A percentile compares a stretch with the other conserved stretches of the same genome.
These are phyloP conservation scores for Paecilomyces dactylethromorphus DNA, from an alignment of 2,329 filamentous ascomycete species.

Conservation along the genomic window DNA sequence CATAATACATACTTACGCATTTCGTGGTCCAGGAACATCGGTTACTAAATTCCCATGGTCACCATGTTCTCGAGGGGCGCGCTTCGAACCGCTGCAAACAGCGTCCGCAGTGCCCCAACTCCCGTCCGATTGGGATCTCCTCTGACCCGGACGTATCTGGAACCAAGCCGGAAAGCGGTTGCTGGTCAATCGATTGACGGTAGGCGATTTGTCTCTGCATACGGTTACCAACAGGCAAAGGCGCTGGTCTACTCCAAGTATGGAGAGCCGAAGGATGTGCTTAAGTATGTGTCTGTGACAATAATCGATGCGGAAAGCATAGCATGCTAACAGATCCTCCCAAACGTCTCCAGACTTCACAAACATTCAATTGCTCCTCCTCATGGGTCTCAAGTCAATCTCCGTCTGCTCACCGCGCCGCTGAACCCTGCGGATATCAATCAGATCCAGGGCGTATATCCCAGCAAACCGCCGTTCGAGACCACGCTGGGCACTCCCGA, in stretches of 20 bases:
- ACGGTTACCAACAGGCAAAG: slow-evolving; percentile 46
- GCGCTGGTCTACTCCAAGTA: slow-evolving; percentile 43
- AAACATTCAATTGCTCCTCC: slow-evolving; percentile 44
- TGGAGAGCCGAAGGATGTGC: slow-evolving; percentile 43
- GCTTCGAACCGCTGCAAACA: slow-evolving; percentile 14
- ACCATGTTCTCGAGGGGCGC: slow-evolving; percentile 23
- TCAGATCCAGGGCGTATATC: slow-evolving; percentile 95
- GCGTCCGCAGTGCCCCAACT: slow-evolving; percentile 8
- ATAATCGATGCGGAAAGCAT: background rate
- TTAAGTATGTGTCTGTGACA: slow-evolving; percentile 24
- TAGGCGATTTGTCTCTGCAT: slow-evolving; percentile 37
- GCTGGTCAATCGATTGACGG: slow-evolving; percentile 11
- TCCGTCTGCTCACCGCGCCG: slow-evolving; percentile 82
- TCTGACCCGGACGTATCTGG: slow-evolving; percentile 6
- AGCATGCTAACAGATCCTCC: background rate
- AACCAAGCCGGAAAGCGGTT: slow-evolving; percentile 7
- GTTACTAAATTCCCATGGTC: background rate
- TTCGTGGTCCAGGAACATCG: background rate
- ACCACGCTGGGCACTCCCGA: slow-evolving; percentile 67
- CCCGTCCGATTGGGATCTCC: slow-evolving; percentile 9
- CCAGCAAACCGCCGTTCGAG: slow-evolving; percentile 71
- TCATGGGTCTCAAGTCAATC: slow-evolving; percentile 60
- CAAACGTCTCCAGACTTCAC: slow-evolving; percentile 32
- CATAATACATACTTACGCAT: background rate
- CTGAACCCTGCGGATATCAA: slow-evolving; percentile 98